These are phyloP conservation scores for Tephrocybe sp. DNA, from an alignment of 768 basidiomycete genomes.

Conservation along the genomic window DNA sequence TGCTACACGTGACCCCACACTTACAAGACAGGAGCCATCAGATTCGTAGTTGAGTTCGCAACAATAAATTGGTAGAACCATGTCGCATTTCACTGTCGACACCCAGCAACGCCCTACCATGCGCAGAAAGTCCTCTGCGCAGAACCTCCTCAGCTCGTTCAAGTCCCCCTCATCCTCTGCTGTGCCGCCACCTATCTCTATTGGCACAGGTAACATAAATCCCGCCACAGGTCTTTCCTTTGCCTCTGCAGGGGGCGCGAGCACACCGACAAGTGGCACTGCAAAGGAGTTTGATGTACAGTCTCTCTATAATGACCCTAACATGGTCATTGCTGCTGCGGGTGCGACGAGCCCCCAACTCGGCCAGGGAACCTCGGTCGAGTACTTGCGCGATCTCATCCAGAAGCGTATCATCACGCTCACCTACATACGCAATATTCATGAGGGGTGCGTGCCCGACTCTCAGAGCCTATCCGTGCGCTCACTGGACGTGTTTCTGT, in stretches of 20 bases:
- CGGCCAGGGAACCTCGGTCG: constrained; percentile 69
- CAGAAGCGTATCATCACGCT: constrained; percentile 84
- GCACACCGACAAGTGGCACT: constrained; percentile 43
- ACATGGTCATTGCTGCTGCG: constrained; percentile 33
- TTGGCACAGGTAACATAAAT: constrained; percentile 30
- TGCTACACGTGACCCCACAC: constrained; percentile 17
- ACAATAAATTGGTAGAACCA: constrained; percentile 17
- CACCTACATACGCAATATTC: constrained; percentile 81
- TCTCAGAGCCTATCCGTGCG: background rate
- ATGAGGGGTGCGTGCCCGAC: constrained; percentile 69
- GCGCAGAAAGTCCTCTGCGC: constrained; percentile 85
- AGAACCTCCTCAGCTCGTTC: constrained; percentile 80
- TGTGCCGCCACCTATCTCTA: constrained; percentile 30
- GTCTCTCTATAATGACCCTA: constrained; percentile 55
- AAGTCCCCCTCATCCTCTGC: constrained; percentile 37
- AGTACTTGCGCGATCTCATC: constrained; percentile 76
- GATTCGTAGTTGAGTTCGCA: background rate
- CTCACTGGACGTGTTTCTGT: background rate
- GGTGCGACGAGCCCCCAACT: constrained; percentile 45
- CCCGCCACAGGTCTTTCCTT: constrained; percentile 38
- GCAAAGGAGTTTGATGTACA: constrained; percentile 74
- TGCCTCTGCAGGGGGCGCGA: constrained; percentile 32
- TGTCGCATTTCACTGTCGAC: constrained; percentile 40
- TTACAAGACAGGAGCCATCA: constrained; percentile 7
- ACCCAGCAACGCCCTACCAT: constrained; percentile 53